A percentile compares a stretch with the other conserved stretches of the same genome.
Conservation (phyloP, 371 early-diverging fungal species). For the Mycotypha africana region DNA sequence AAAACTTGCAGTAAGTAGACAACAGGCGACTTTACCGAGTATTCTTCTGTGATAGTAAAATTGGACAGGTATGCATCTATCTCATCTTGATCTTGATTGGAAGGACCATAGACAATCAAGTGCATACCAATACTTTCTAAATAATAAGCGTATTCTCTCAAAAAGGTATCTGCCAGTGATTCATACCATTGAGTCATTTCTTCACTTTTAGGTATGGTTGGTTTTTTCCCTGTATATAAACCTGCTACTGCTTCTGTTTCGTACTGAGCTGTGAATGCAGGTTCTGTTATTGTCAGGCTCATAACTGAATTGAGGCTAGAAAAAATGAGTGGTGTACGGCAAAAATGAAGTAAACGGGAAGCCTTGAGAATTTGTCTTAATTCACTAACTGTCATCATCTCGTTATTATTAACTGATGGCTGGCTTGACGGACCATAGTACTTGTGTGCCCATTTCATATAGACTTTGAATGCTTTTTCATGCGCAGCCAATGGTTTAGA, state of each 20-base stretch:
- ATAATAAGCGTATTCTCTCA: constrained; percentile 65
- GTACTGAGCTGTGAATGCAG: not conserved
- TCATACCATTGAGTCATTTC: constrained; percentile 51
- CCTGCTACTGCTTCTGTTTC: too few species aligned
- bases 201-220: constrained; percentile 10
- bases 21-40: constrained; percentile 45
- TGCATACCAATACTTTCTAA: constrained; percentile 67
- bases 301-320: constrained; percentile 24
- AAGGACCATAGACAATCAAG: constrained; percentile 38
- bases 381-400: constrained; percentile 52
- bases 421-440: constrained; percentile 36
- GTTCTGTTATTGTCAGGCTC: too few species aligned
- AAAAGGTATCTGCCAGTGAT: constrained; percentile 48
- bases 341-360: constrained; percentile 59
- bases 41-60: constrained; percentile 27
- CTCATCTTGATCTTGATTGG: constrained; percentile 19
- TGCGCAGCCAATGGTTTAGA: constrained; percentile 56
- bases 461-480: constrained; percentile 59
- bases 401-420: constrained; percentile 20
- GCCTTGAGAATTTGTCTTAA: constrained; percentile 56
- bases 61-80: constrained; percentile 23
- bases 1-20: constrained; percentile 64
- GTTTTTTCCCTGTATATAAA: too few species aligned
- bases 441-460: constrained; percentile 62
- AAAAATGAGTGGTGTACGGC: constrained; percentile 59